phyloP scores from a whole-genome alignment of 2,329 filamentous ascomycete genomes.

The Penicillium oxalicum region DNA sequence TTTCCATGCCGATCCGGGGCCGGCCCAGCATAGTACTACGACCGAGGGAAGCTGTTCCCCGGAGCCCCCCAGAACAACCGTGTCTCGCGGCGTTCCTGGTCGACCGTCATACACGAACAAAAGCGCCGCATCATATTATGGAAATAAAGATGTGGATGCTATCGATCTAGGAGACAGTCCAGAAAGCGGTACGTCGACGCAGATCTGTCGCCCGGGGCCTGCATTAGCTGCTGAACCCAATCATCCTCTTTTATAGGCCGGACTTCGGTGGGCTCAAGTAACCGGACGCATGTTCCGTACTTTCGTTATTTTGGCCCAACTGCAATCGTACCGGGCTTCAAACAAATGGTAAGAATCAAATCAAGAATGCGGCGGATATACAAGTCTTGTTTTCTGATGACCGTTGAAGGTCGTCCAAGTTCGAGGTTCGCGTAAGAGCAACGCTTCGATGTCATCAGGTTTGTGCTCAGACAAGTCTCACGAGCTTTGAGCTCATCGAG shows the following conservation, averaged over 20 bases:
- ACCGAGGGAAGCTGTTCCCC: constrained; percentile 25
- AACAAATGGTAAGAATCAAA: constrained; percentile 65
- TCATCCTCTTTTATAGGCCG: constrained; percentile 20
- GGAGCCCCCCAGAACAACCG: constrained; percentile 12
- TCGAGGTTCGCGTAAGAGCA: constrained; percentile 47
- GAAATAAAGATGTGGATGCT: constrained; percentile 21
- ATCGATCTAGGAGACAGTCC: constrained; percentile 27
- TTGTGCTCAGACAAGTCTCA: constrained; percentile 6
- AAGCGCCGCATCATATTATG: too few species aligned
- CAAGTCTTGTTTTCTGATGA: constrained; percentile 13
- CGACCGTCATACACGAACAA: constrained; percentile 3
- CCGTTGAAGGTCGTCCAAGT: constrained; percentile 55
- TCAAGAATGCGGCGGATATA: neutral
- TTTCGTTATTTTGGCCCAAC: constrained; percentile 88
- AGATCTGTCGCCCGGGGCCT: neutral
- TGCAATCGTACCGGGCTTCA: constrained; percentile 84
- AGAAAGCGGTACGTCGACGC: constrained; percentile 32
- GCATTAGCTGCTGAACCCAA: constrained; percentile 6
- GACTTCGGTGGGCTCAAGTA: constrained; percentile 33
- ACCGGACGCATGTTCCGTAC: constrained; percentile 61
- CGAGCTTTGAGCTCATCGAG: too few species aligned
- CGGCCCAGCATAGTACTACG: constrained; percentile 12
- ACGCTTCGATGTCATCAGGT: constrained; percentile 37
- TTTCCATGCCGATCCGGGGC: constrained; percentile 14
- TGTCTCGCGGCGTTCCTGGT: constrained; percentile 6